These are phyloP conservation scores for Crucihimalaya himalaica DNA, from an alignment of 345 rosid species.

Conservation along the genomic window DNA sequence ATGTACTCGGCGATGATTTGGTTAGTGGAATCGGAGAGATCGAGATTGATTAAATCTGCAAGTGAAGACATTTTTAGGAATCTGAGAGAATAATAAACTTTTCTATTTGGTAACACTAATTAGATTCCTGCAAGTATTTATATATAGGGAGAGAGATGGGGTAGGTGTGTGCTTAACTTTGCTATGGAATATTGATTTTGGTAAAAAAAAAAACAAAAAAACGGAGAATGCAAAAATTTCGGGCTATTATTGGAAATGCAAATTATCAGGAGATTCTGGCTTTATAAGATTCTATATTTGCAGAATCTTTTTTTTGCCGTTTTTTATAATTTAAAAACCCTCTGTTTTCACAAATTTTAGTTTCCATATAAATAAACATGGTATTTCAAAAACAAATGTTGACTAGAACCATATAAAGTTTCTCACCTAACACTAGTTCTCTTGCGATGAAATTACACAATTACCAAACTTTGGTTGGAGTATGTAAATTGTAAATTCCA, in stretches of 20 bases:
- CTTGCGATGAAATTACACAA: neutral
- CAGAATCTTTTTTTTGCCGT: constrained; percentile 15
- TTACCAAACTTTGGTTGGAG: neutral
- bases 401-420: neutral
- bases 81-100: neutral
- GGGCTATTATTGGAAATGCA: constrained; percentile 30
- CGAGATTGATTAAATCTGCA: constrained; percentile 62
- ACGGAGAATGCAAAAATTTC: constrained; percentile 21
- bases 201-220: too few relatives aligned
- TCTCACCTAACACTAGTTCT: constrained; percentile 12
- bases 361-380: neutral
- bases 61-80: constrained; percentile 53
- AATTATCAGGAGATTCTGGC: constrained; percentile 34
- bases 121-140: constrained; percentile 21
- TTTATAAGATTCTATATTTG: constrained; percentile 22
- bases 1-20: constrained; percentile 82
- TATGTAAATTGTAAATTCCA: neutral
- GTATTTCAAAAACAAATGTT: neutral
- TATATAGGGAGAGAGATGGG: constrained; percentile 22
- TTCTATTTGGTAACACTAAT: neutral
- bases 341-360: neutral
- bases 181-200: neutral
- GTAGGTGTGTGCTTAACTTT: constrained; percentile 32
- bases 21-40: constrained; percentile 56
- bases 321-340: neutral